Conservation (phyloP, 1,139 yeast genomes). For the Nematodospora anomalae region DNA sequence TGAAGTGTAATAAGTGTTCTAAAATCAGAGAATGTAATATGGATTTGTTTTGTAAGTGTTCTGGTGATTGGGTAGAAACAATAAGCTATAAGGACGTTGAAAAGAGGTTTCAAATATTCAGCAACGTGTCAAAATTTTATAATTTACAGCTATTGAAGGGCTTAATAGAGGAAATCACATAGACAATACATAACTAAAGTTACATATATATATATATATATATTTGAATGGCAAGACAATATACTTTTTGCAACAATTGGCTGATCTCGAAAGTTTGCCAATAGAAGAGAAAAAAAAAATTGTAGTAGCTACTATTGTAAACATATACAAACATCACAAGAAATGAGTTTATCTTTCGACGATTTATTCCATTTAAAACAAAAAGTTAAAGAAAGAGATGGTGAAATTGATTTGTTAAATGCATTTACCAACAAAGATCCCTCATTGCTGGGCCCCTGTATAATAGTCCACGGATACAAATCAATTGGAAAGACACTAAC, state of each 20-base stretch:
- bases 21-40: conserved; percentile 67
- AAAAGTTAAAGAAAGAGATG: conserved; percentile 19
- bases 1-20: conserved; percentile 75
- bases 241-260: too few relatives aligned
- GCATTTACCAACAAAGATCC: conserved; percentile 26
- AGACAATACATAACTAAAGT: too few relatives aligned
- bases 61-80: conserved; percentile 80
- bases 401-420: conserved; percentile 25
- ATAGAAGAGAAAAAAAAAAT: too few relatives aligned
- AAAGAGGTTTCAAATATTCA: conserved; percentile 48
- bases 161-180: conserved; percentile 33
- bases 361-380: conserved; percentile 9
- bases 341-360: conserved; percentile 14
- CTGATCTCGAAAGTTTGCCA: too few relatives aligned
- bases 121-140: conserved; percentile 59
- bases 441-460: conserved; percentile 25
- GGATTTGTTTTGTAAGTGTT: conserved; percentile 78
- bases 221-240: too few relatives aligned
- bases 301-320: too few relatives aligned
- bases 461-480: conserved; percentile 43
- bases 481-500: conserved; percentile 42
- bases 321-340: too few relatives aligned
- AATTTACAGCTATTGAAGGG: conserved; percentile 61
- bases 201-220: too few relatives aligned
- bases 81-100: conserved; percentile 46